Conservation (phyloP, 306 rosid genomes). For the Trifolium dubium region DNA sequence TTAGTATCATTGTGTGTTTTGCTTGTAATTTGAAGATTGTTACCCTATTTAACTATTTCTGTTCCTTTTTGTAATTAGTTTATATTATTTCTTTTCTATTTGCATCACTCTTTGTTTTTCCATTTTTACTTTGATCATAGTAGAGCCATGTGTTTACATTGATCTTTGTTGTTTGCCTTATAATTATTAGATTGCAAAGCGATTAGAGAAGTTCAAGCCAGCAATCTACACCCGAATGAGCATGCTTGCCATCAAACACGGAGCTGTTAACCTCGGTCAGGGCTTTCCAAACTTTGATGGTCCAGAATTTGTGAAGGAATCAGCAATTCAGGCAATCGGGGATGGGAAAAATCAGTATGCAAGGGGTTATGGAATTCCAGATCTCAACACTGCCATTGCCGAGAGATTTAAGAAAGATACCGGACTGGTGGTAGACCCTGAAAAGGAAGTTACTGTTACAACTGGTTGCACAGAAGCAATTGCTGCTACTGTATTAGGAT, state of each 20-base stretch:
- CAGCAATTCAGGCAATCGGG: conserved; percentile 79
- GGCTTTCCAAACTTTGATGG: conserved; percentile 76
- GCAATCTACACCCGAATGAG: conserved; percentile 79
- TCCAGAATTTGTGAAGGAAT: conserved; percentile 54
- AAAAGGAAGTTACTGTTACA: conserved; percentile 78
- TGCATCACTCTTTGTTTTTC: too few species aligned
- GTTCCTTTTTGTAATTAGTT: neutral
- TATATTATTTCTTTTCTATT: too few species aligned
- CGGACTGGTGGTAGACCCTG: conserved; percentile 72
- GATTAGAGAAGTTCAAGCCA: conserved; percentile 78
- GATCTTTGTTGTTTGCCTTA: conserved; percentile 16
- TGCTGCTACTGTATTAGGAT: conserved; percentile 76
- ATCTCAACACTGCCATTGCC: conserved; percentile 73
- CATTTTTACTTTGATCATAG: too few species aligned
- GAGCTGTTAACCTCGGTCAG: conserved; percentile 86
- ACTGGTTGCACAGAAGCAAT: conserved; percentile 90
- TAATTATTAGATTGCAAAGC: conserved; percentile 73
- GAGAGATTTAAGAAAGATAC: conserved; percentile 79
- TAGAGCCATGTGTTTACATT: neutral
- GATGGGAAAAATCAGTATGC: conserved; percentile 92
- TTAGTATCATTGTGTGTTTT: neutral
- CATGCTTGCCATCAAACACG: conserved; percentile 67
- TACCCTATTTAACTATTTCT: neutral
- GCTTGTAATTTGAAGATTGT: neutral
- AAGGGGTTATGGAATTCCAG: conserved; percentile 72